Evolutionary conservation across 768 basidiomycete species (phyloP), one percentile per base, ranked within the genome.

Genomic region (Candolleomyces eurysporus): DNA sequence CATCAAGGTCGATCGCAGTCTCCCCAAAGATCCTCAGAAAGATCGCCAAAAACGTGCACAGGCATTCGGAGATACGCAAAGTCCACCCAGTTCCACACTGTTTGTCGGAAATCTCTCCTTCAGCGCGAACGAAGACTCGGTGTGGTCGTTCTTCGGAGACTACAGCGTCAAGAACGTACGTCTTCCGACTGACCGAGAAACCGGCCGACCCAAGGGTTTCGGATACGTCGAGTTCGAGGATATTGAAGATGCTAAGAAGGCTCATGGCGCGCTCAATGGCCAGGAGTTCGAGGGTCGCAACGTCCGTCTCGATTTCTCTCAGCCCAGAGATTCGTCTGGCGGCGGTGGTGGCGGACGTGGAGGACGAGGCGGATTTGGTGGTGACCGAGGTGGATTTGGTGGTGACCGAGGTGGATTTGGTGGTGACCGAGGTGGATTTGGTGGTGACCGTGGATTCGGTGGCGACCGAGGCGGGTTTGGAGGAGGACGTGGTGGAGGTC

Each of bases 201-300:
- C 90, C 7, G 95, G 94, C 31, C 83, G 81, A 63, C 88, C 92
- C 50, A 98, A 98, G 75, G 97, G 97, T 68, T 98, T 96, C 75
- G 97, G 88, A 21, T 98, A 98, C 75, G 91, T 99, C 70, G 94
- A 98, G 75, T 97, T 96, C 75, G 85, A 88, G 65, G 88, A 89
- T 66, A 69, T 93, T 43, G 91, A 88, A 30, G 77, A 83, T 58
- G 92, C 97, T 11, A 89, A 88, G 76, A 88, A 87, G 71, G 96
- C 96, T 3, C 84, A 87, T 62, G 86, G 83, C 67, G 85, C 82
- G 4, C 79, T 84, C 30, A 81, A 83, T 45, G 91, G 92, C 36
- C 74, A 79, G 60, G 92, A 95, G 61, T 81, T 97, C 54, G 91
- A 88, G 36, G 96, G 96, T 5, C 86, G 97, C 56, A 67, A 76